Percentiles rank a stretch among this genome's conserved stretches.
Conservation (phyloP, 768 basidiomycete species). For the Albatrellus ellisii region DNA sequence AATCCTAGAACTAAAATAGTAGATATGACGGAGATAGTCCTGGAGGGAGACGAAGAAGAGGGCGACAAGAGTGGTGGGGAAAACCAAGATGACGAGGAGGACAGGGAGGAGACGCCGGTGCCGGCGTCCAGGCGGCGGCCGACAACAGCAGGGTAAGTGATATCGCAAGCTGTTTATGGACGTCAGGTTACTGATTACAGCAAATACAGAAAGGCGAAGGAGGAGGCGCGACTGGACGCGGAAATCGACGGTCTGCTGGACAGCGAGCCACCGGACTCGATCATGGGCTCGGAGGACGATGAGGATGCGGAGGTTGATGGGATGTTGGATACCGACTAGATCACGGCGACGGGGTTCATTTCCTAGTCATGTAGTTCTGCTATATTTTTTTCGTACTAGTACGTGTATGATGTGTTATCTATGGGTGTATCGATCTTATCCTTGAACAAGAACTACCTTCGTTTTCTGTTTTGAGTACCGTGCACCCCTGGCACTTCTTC, state of each 20-base stretch:
- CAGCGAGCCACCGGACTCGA: slow-evolving; percentile 8
- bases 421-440: too few relatives aligned
- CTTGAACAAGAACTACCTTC: too few relatives aligned
- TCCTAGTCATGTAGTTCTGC: too few relatives aligned
- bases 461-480: too few relatives aligned
- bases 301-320: slow-evolving; percentile 13
- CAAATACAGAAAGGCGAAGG: neutral
- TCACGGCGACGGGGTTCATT: too few relatives aligned
- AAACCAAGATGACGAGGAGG: slow-evolving; percentile 1
- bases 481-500: too few relatives aligned
- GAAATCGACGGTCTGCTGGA: neutral
- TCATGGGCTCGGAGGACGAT: slow-evolving; percentile 10
- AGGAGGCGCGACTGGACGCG: neutral
- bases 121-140: slow-evolving; percentile 9
- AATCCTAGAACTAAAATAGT: slow-evolving; percentile 12
- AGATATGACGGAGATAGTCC: slow-evolving; percentile 11
- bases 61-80: slow-evolving; percentile 15
- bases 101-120: slow-evolving; percentile 9
- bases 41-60: slow-evolving; percentile 25
- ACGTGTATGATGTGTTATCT: too few relatives aligned
- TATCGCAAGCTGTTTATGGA: neutral
- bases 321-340: slow-evolving; percentile 5
- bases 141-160: neutral
- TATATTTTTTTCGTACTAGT: too few relatives aligned
- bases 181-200: neutral